These are phyloP conservation scores for Populus davidiana DNA, from an alignment of 345 rosid species.

Conservation along the genomic window DNA sequence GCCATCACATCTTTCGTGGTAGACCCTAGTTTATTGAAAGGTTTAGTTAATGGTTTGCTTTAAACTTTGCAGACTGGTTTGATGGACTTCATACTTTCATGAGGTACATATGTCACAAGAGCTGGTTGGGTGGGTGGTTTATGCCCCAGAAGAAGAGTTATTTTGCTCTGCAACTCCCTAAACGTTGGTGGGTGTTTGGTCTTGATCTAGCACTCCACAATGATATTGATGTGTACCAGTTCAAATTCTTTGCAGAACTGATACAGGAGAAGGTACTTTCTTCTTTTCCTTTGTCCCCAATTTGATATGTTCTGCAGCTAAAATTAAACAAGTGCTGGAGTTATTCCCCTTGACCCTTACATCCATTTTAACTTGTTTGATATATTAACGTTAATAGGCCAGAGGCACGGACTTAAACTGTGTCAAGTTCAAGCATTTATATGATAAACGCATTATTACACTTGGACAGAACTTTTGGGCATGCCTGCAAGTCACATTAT, in stretches of 20 bases:
- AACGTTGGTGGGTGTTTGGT: conserved; percentile 98
- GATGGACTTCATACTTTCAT: conserved; percentile 97
- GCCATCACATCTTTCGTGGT: not conserved
- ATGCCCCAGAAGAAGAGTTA: conserved; percentile 99
- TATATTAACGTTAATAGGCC: too few species aligned
- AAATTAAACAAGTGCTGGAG: not conserved
- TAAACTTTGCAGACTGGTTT: conserved; percentile 72
- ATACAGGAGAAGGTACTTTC: conserved; percentile 65
- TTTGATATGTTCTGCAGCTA: conserved; percentile 2
- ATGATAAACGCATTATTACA: too few species aligned
- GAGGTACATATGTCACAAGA: conserved; percentile 97
- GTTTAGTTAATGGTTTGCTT: conserved; percentile 1
- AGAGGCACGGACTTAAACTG: too few species aligned
- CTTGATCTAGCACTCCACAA: conserved; percentile 96
- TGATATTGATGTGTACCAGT: conserved; percentile 97
- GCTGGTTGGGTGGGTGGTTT: conserved; percentile 99
- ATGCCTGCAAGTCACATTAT: too few species aligned
- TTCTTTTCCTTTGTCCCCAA: conserved; percentile 4
- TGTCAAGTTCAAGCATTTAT: too few species aligned
- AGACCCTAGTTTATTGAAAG: not conserved
- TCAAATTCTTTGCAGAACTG: conserved; percentile 88
- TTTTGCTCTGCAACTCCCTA: conserved; percentile 91
- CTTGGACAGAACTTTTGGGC: too few species aligned
- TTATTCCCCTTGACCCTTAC: too few species aligned
- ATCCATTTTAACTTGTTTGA: too few species aligned